phyloP scores from a whole-genome alignment of 1,284 basidiomycete species.

The Coniferiporia weirii region DNA sequence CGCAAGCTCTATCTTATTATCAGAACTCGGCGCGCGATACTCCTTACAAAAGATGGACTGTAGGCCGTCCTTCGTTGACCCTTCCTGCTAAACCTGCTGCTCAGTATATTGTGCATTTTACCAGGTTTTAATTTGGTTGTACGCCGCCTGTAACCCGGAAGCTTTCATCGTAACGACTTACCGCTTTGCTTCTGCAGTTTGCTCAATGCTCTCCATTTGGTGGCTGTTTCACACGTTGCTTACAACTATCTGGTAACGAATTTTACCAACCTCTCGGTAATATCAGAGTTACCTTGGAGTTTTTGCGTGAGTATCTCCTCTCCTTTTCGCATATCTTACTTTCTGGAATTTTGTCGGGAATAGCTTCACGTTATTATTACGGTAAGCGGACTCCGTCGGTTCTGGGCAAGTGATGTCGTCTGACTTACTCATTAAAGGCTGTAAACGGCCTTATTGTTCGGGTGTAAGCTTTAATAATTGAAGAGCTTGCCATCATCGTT shows the following conservation, averaged over 20 bases:
- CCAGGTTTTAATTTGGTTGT: neutral
- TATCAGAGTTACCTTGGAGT: constrained; percentile 2
- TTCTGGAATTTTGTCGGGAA: neutral
- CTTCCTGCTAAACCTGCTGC: no score
- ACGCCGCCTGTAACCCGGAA: neutral
- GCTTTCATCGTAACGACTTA: neutral
- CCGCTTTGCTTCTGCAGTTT: neutral
- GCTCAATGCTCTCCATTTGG: constrained; percentile 12
- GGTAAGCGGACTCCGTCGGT: neutral
- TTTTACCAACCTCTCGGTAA: constrained; percentile 8
- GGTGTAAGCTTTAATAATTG: neutral
- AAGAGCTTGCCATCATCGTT: neutral
- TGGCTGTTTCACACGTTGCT: constrained; percentile 11
- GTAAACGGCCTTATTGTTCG: constrained; percentile 5
- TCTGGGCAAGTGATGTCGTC: neutral
- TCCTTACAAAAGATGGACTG: no score
- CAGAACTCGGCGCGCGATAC: no score
- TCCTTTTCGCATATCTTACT: neutral
- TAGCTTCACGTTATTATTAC: neutral
- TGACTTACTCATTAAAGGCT: neutral
- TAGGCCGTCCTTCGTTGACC: no score
- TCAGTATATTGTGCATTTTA: no score
- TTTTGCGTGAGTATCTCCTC: constrained; percentile 3
- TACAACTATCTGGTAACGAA: constrained; percentile 10
- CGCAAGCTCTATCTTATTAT: no score